phyloP scores from a whole-genome alignment of 805 yeast genomes.

The Hanseniaspora singularis region DNA sequence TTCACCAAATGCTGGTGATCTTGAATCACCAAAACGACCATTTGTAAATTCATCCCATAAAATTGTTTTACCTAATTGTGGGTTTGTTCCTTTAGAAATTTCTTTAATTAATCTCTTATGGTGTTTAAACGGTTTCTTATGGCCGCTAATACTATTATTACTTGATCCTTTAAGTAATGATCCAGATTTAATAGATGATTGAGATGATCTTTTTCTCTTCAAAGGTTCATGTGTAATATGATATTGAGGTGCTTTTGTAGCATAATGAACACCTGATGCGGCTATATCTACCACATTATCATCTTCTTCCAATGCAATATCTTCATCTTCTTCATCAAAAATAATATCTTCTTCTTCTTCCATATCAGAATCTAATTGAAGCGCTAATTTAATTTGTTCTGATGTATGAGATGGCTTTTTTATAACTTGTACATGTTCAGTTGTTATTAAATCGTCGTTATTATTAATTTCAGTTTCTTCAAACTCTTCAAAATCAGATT shows the following conservation, averaged over 20 bases:
- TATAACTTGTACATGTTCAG: too few species aligned
- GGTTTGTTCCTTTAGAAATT: slow-evolving; percentile 13
- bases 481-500: slow-evolving; percentile 28
- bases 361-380: slow-evolving; percentile 29
- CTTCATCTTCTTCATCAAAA: slow-evolving; percentile 18
- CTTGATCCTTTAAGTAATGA: background rate
- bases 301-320: slow-evolving; percentile 6
- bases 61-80: slow-evolving; percentile 12
- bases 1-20: slow-evolving; percentile 96
- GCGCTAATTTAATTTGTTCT: slow-evolving; percentile 24
- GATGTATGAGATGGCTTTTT: slow-evolving; percentile 11
- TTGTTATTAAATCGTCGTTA: too few species aligned
- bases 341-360: slow-evolving; percentile 30
- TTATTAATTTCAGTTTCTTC: too few species aligned
- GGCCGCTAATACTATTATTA: too few species aligned
- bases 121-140: slow-evolving; percentile 11
- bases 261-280: slow-evolving; percentile 1
- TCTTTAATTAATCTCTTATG: slow-evolving; percentile 9
- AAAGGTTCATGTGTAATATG: background rate
- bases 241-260: slow-evolving; percentile 2
- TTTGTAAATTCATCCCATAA: slow-evolving; percentile 92
- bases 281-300: slow-evolving; percentile 15
- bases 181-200: slow-evolving; percentile 11
- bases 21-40: slow-evolving; percentile 89
- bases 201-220: slow-evolving; percentile 14